Conservation (phyloP, 2,329 filamentous ascomycete genomes). For the Aspergillus pseudoglaucus region DNA sequence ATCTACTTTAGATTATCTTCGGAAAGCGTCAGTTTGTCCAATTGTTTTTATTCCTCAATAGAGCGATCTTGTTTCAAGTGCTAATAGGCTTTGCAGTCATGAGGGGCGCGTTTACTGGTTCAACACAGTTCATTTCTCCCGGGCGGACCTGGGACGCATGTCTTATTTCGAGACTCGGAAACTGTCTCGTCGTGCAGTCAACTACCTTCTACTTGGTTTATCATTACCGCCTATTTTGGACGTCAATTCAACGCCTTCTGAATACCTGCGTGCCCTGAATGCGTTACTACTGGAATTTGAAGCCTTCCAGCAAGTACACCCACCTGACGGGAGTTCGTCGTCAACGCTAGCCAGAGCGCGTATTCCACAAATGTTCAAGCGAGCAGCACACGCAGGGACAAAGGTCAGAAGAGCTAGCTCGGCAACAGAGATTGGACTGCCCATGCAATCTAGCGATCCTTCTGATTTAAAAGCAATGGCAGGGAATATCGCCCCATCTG, state of each 20-base stretch:
- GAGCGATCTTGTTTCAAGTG: not conserved
- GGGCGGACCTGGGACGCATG: conserved; percentile 70
- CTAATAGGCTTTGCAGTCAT: conserved; percentile 53
- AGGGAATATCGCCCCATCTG: conserved; percentile 33
- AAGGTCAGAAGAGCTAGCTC: conserved; percentile 55
- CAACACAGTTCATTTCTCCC: conserved; percentile 89
- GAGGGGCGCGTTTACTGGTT: conserved; percentile 97
- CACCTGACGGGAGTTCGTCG: conserved; percentile 63
- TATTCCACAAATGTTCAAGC: conserved; percentile 77
- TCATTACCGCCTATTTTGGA: conserved; percentile 87
- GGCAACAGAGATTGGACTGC: conserved; percentile 54
- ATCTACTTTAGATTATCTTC: conserved; percentile 84
- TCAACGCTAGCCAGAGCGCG: conserved; percentile 69
- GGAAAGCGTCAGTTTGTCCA: conserved; percentile 68
- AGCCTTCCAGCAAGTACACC: conserved; percentile 80
- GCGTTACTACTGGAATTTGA: conserved; percentile 87
- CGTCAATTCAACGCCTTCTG: conserved; percentile 67
- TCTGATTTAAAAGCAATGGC: conserved; percentile 43
- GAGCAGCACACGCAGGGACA: conserved; percentile 50
- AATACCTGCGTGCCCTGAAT: conserved; percentile 83
- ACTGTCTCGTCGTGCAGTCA: conserved; percentile 81
- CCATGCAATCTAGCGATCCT: conserved; percentile 44
- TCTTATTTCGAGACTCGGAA: conserved; percentile 80
- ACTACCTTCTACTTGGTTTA: conserved; percentile 86
- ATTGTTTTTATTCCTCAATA: not conserved